Conservation (phyloP, 2,329 filamentous ascomycete genomes). For the Diplocarpon mali region DNA sequence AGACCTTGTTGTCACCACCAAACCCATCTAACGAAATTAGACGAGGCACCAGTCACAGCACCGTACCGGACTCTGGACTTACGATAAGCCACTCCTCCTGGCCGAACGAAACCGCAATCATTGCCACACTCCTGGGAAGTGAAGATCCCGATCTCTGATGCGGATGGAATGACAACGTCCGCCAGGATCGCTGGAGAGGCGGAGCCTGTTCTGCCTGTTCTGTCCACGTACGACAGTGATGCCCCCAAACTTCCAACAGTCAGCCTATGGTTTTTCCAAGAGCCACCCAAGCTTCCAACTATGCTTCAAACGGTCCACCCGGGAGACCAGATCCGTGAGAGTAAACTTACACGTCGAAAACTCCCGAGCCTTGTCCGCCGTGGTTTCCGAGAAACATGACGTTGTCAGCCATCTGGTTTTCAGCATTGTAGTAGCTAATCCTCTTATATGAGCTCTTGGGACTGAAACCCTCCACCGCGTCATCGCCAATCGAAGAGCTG, state of each 20-base stretch:
- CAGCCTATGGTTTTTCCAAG: not conserved
- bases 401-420: conserved; percentile 34
- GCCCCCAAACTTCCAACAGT: conserved; percentile 37
- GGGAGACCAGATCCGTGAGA: too few relatives aligned
- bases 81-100: conserved; percentile 40
- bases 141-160: conserved; percentile 40
- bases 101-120: conserved; percentile 36
- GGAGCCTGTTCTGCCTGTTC: conserved; percentile 35
- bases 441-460: conserved; percentile 29
- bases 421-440: conserved; percentile 37
- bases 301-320: too few relatives aligned
- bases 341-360: conserved; percentile 36
- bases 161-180: conserved; percentile 37
- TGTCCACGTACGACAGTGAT: conserved; percentile 43
- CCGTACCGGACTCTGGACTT: conserved; percentile 15
- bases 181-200: conserved; percentile 37
- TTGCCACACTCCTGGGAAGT: conserved; percentile 36
- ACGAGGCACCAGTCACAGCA: not conserved
- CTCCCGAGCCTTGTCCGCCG: conserved; percentile 43
- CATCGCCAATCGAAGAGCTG: not conserved
- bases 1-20: conserved; percentile 56
- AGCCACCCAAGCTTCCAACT: too few relatives aligned
- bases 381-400: conserved; percentile 48
- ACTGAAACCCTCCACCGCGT: not conserved
- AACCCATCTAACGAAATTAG: conserved; percentile 49